A percentile compares a stretch with the other conserved stretches of the same genome.
These are phyloP conservation scores for Aspergillus brasiliensis DNA, from an alignment of 2,329 filamentous ascomycete genomes.

Conservation along the genomic window DNA sequence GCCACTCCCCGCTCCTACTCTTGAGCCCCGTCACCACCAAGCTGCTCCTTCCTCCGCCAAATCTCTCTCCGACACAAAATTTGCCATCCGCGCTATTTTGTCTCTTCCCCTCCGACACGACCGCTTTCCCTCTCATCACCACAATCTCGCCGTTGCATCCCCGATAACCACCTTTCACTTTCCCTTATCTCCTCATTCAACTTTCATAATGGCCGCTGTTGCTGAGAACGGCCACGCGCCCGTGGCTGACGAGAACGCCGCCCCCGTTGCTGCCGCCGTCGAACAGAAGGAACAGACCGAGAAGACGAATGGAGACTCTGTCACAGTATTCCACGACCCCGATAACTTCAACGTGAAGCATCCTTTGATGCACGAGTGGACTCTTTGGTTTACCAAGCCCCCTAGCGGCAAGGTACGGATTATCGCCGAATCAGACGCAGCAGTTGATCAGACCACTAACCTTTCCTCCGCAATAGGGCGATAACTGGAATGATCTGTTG, in stretches of 20 bases:
- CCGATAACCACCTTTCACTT: conserved; percentile 12
- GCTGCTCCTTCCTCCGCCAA: conserved; percentile 31
- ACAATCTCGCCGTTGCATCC: conserved; percentile 11
- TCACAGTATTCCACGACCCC: conserved; percentile 97
- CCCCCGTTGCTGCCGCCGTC: conserved; percentile 52
- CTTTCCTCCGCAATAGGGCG: conserved; percentile 60
- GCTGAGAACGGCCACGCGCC: conserved; percentile 38
- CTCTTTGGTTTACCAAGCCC: conserved; percentile 98
- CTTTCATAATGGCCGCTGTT: conserved; percentile 40
- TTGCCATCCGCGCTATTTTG: conserved; percentile 25
- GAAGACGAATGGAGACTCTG: conserved; percentile 57
- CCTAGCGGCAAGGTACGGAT: conserved; percentile 82
- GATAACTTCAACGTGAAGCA: conserved; percentile 99
- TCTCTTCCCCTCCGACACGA: conserved; percentile 15
- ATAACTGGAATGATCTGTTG: conserved; percentile 97
- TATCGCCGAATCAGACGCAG: background rate
- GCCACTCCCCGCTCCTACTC: conserved; percentile 16
- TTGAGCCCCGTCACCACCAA: conserved; percentile 14
- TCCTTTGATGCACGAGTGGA: conserved; percentile 96
- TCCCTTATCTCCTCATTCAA: conserved; percentile 1
- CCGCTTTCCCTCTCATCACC: conserved; percentile 11
- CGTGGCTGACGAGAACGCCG: conserved; percentile 57
- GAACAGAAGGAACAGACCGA: conserved; percentile 42
- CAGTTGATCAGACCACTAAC: conserved; percentile 11
- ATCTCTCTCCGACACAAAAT: conserved; percentile 23